Base-by-base conservation (phyloP, 2,329 filamentous ascomycete species). In the Aquanectria penicillioides region DNA sequence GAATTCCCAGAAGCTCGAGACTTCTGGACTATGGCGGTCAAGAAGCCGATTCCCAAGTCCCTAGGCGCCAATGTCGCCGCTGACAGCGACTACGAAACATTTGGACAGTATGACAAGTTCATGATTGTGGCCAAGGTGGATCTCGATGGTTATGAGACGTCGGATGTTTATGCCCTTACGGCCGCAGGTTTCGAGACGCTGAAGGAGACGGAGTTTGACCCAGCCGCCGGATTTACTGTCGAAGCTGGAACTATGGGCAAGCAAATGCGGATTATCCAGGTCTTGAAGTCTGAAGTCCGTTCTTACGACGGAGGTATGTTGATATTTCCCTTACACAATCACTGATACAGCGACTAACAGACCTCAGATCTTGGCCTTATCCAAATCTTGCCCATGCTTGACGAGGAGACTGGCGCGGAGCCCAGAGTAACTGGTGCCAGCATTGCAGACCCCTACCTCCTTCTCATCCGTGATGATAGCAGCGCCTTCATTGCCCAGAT, bases 381-480 rank as follows among this genome's bases (percentile, higher is more conserved):
- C 40, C 94, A 98, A 71, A 98, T 99, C 52, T 84, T 97, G 46
- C 93, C 94, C 1, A 93, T 98, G 85, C 86, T 92, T 61, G 95
- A 98, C 68, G 95, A 97, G 69, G 92, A 95, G 64, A 94, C 89
- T 0, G 93, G 91, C 11, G 89, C 86, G 17, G 92, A 97, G 69
- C 89, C 92, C 5, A 85, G 89, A 50, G 89, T 95, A 36, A 80
- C 93, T 40, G 90, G 88, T 69, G 90, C 92, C 31, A 96, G 91
- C 72, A 94, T 98, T 68, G 86, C 86, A 17, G 94, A 98, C 67
- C 93, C 93, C 0, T 97, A 93, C 71, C 76, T 99, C 11, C 80
- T 97, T 2, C 83, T 98, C 12, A 79, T 97, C 17, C 86, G 93
- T 55, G 93, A 97, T 63, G 93, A 99, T 73, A 88, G 86, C 6